Evolutionary conservation across 1,139 yeast species (phyloP).

Genomic region (Spathaspora sp.): DNA sequence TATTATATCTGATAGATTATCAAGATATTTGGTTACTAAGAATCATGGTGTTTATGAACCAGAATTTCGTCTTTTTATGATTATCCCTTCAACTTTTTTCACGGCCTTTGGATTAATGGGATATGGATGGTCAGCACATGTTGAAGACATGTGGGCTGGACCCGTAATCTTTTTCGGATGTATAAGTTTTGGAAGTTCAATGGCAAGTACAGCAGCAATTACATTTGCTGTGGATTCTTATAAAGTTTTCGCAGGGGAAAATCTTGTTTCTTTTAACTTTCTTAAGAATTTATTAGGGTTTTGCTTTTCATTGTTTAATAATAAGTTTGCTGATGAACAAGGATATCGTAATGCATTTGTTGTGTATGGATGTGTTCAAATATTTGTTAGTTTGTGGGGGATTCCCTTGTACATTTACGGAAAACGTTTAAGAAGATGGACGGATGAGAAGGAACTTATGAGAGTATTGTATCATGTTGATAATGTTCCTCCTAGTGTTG

Average conservation of each 20-base stretch:
- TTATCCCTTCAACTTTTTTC: conserved; percentile 48
- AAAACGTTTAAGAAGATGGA: conserved; percentile 51
- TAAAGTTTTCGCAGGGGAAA: conserved; percentile 58
- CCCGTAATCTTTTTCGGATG: conserved; percentile 58
- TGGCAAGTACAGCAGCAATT: conserved; percentile 62
- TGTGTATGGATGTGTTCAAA: conserved; percentile 54
- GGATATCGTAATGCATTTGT: conserved; percentile 51
- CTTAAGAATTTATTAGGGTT: conserved; percentile 57
- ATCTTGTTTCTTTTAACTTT: conserved; percentile 56
- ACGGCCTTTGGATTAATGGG: conserved; percentile 53
- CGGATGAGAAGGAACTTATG: conserved; percentile 41
- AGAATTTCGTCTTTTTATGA: conserved; percentile 57
- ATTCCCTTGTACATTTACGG: conserved; percentile 59
- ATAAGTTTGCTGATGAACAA: conserved; percentile 37
- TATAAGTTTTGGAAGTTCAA: conserved; percentile 57
- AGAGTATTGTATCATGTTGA: conserved; percentile 31
- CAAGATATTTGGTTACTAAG: conserved; percentile 32
- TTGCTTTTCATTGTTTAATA: conserved; percentile 57
- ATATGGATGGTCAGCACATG: conserved; percentile 58
- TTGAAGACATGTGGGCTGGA: conserved; percentile 54
- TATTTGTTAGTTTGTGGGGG: conserved; percentile 48
- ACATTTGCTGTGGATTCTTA: conserved; percentile 62
- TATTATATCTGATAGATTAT: conserved; percentile 46
- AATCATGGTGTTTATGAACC: conserved; percentile 64
- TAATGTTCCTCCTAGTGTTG: conserved; percentile 16